These are phyloP conservation scores for Crithidia fasciculata DNA, from an alignment of 208 protist species.

Conservation along the genomic window DNA sequence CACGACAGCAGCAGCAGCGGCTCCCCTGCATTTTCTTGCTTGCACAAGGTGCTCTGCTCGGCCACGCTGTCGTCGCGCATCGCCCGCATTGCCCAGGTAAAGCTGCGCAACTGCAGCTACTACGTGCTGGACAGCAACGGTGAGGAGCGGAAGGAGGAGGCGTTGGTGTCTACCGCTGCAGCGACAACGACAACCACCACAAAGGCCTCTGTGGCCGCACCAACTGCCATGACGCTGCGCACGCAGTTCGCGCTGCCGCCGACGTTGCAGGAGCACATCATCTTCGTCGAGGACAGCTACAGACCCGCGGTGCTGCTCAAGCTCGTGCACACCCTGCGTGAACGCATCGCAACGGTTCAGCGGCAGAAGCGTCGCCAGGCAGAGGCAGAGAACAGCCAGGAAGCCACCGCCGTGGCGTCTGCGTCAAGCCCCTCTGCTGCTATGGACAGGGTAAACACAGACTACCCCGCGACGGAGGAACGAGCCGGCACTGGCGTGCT, in stretches of 20 bases:
- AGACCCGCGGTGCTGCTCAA: conserved; percentile 88
- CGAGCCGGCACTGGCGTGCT: conserved; percentile 71
- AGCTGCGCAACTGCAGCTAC: conserved; percentile 86
- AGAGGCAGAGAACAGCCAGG: no score
- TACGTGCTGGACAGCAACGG: conserved; percentile 83
- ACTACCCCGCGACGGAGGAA: conserved; percentile 63
- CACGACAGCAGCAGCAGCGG: neutral
- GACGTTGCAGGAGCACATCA: conserved; percentile 80
- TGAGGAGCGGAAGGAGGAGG: conserved; percentile 42
- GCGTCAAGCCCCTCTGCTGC: conserved; percentile 5
- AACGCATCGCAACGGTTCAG: conserved; percentile 21
- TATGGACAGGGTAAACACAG: neutral
- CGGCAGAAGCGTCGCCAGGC: conserved; percentile 7
- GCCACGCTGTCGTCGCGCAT: conserved; percentile 89
- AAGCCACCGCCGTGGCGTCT: neutral
- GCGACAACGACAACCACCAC: conserved; percentile 6
- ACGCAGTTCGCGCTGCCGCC: conserved; percentile 86
- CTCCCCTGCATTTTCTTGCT: neutral
- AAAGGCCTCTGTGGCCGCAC: conserved; percentile 2
- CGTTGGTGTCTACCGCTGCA: neutral
- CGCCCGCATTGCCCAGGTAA: conserved; percentile 80
- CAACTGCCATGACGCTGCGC: conserved; percentile 29
- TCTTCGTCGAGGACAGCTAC: conserved; percentile 85
- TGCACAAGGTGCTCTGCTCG: conserved; percentile 92
- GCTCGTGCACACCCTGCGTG: conserved; percentile 63